Conservation (phyloP, 805 yeast genomes). For the Schwanniomyces vanrijiae region DNA sequence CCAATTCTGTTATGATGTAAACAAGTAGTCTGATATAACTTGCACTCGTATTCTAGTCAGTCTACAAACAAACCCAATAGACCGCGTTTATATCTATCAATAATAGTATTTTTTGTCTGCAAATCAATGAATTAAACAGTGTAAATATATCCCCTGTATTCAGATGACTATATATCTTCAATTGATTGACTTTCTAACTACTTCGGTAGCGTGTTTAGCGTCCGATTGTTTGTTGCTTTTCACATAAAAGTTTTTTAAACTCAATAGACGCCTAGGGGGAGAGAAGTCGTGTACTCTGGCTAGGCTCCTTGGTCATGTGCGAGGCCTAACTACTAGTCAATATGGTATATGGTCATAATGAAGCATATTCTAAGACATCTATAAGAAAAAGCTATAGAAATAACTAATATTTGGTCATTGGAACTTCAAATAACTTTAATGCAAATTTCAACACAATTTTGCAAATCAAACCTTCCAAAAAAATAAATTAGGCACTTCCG, state of each 20-base stretch:
- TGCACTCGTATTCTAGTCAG: background rate
- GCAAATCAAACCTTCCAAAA: slow-evolving; percentile 1
- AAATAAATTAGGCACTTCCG: slow-evolving; percentile 1
- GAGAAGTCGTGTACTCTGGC: slow-evolving; percentile 4
- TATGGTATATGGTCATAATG: background rate
- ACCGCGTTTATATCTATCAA: background rate
- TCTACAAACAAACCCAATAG: background rate
- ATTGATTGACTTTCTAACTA: background rate
- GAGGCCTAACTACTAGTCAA: background rate
- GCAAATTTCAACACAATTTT: background rate
- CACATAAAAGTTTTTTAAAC: slow-evolving; percentile 1
- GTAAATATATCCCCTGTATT: background rate
- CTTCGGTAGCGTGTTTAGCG: background rate
- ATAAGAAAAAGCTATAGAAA: background rate
- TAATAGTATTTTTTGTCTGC: background rate
- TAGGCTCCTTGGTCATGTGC: background rate
- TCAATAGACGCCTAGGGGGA: slow-evolving; percentile 1
- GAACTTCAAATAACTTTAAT: background rate
- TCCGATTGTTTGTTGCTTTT: background rate
- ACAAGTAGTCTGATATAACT: background rate
- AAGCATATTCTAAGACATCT: background rate
- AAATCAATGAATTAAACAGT: background rate
- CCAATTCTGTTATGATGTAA: background rate
- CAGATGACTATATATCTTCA: background rate
- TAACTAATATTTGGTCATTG: background rate